Percentiles rank a stretch among this genome's conserved stretches.
These are phyloP conservation scores for Porphyridium purpureum DNA, from an alignment of 23 red algal genomes.

Conservation along the genomic window DNA sequence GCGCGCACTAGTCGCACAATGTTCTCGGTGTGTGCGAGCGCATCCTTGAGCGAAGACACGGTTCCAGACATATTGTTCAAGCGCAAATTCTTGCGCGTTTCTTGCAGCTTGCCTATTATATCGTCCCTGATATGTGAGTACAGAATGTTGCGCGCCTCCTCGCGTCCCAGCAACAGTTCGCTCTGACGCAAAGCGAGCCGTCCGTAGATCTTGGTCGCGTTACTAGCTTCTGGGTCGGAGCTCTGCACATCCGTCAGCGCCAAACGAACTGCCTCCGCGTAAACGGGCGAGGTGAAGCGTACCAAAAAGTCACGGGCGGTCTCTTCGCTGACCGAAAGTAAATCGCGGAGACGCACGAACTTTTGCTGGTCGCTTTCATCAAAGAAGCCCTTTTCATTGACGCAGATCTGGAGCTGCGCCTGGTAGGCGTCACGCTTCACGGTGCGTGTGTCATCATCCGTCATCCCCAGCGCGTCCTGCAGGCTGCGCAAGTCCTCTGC, in stretches of 20 bases:
- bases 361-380: constrained; percentile 17
- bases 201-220: constrained; percentile 19
- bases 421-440: constrained; percentile 65
- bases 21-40: constrained; percentile 24
- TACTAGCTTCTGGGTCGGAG: too few species aligned
- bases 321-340: constrained; percentile 44
- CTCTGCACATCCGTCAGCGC: too few species aligned
- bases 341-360: constrained; percentile 10
- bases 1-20: constrained; percentile 19
- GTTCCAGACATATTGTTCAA: constrained; percentile 43
- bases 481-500: constrained; percentile 24
- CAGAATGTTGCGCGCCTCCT: constrained; percentile 18
- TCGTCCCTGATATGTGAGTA: constrained; percentile 8
- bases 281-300: not conserved
- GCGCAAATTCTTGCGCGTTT: constrained; percentile 41
- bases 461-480: constrained; percentile 47
- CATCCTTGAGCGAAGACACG: constrained; percentile 21
- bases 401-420: constrained; percentile 30
- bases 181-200: constrained; percentile 29
- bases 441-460: constrained; percentile 15
- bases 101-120: constrained; percentile 10
- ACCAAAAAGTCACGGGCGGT: too few species aligned
- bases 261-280: too few species aligned
- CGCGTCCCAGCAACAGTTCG: constrained; percentile 28
- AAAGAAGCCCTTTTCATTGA: constrained; percentile 40